These are phyloP conservation scores for Penicillium cataractarum DNA, from an alignment of 495 filamentous ascomycete species.

Conservation along the genomic window DNA sequence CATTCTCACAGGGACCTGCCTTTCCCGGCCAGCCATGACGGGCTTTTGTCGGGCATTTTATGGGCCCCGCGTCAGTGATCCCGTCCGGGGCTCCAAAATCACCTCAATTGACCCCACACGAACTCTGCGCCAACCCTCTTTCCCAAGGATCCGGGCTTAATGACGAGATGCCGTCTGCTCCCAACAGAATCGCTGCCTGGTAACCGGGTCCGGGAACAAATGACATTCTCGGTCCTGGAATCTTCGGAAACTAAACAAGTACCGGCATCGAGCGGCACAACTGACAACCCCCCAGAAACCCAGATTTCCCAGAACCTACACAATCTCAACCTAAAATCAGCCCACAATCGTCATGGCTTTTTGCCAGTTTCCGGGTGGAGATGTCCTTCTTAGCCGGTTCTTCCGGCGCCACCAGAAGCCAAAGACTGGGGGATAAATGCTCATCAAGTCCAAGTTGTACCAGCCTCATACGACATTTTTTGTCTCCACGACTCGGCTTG, in stretches of 20 bases:
- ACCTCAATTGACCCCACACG: constrained; percentile 28
- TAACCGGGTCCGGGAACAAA: not conserved
- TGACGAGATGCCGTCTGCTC: constrained; percentile 12
- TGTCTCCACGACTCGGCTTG: constrained; percentile 9
- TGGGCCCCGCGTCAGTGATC: constrained; percentile 7
- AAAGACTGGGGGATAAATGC: too few species aligned
- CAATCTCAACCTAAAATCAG: not conserved
- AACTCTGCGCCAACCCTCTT: constrained; percentile 15
- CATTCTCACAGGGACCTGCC: constrained; percentile 10
- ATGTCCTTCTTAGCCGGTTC: constrained; percentile 12
- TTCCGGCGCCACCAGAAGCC: constrained; percentile 13
- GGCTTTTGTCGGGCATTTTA: constrained; percentile 24
- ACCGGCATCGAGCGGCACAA: constrained; percentile 3
- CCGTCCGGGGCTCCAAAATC: constrained; percentile 1
- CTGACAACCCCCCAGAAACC: not conserved
- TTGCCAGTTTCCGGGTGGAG: not conserved
- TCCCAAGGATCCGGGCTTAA: constrained; percentile 11
- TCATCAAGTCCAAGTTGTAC: too few species aligned
- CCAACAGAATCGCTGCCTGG: constrained; percentile 5
- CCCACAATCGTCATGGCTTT: not conserved
- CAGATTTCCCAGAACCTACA: too few species aligned
- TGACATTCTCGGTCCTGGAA: not conserved
- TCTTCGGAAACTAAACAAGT: not conserved
- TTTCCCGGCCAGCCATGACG: constrained; percentile 11
- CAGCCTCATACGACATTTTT: constrained; percentile 28